These are phyloP conservation scores for Ustilago curta DNA, from an alignment of 1,284 basidiomycete genomes.

Conservation along the genomic window DNA sequence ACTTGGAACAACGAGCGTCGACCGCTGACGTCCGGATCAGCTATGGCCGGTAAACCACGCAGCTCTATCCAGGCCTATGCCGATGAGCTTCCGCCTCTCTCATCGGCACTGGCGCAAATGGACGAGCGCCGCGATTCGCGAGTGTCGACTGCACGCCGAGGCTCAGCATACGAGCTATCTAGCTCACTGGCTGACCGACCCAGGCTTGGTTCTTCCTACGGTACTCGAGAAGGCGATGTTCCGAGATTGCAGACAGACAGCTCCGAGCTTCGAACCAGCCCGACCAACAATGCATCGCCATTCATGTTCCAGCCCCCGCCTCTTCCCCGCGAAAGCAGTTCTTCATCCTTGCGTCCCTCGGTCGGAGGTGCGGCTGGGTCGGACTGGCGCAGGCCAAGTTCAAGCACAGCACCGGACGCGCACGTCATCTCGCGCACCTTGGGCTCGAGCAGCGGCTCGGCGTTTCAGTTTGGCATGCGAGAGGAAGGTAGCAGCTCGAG, in stretches of 20 bases:
- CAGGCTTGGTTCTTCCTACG: constrained; percentile 31
- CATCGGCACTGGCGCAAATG: constrained; percentile 28
- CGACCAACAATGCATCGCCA: constrained; percentile 52
- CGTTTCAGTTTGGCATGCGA: constrained; percentile 22
- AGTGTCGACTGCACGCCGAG: constrained; percentile 20
- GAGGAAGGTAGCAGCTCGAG: constrained; percentile 29
- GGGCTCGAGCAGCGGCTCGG: constrained; percentile 31
- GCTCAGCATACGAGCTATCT: constrained; percentile 25
- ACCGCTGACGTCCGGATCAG: constrained; percentile 38
- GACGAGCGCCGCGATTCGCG: constrained; percentile 39
- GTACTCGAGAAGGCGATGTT: constrained; percentile 19
- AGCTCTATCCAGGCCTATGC: constrained; percentile 16
- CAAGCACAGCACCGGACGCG: constrained; percentile 47
- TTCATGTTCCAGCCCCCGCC: constrained; percentile 63
- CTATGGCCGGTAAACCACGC: constrained; percentile 25
- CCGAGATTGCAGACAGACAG: constrained; percentile 41
- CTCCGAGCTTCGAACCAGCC: constrained; percentile 51
- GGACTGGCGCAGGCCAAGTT: constrained; percentile 47
- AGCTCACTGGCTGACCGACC: constrained; percentile 12
- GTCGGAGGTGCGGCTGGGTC: constrained; percentile 16
- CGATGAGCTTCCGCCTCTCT: constrained; percentile 35
- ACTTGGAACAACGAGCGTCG: constrained; percentile 34
- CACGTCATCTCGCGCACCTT: constrained; percentile 39
- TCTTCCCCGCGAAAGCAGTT: constrained; percentile 41
- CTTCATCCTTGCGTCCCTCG: constrained; percentile 22